phyloP scores from a whole-genome alignment of 1,284 basidiomycete genomes.

The Thecaphora thlaspeos region DNA sequence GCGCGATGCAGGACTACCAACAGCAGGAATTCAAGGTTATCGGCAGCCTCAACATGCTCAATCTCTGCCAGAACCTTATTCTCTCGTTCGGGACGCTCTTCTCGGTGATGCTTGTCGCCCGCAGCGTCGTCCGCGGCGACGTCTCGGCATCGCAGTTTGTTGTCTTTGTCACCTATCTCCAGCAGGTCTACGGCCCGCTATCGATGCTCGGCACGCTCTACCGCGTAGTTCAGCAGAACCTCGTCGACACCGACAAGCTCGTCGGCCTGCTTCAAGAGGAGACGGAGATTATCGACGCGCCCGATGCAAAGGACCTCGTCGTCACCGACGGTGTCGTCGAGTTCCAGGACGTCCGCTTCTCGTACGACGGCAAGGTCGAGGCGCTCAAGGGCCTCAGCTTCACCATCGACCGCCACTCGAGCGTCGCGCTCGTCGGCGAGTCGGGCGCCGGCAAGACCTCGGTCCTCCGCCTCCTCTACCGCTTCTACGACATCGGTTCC shows the following conservation, averaged over 20 bases:
- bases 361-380: constrained; percentile 71
- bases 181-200: constrained; percentile 64
- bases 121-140: constrained; percentile 33
- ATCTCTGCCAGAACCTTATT: constrained; percentile 50
- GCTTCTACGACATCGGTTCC: constrained; percentile 76
- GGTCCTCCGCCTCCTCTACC: constrained; percentile 76
- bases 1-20: constrained; percentile 76
- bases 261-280: constrained; percentile 57
- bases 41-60: constrained; percentile 51
- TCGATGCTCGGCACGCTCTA: constrained; percentile 53
- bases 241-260: constrained; percentile 65
- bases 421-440: constrained; percentile 58
- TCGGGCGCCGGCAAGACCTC: constrained; percentile 80
- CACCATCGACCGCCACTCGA: constrained; percentile 69
- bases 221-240: constrained; percentile 58
- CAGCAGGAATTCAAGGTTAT: constrained; percentile 69
- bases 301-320: constrained; percentile 71
- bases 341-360: constrained; percentile 63
- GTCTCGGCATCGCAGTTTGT: constrained; percentile 66
- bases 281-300: constrained; percentile 76
- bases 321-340: constrained; percentile 75
- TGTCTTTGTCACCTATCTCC: constrained; percentile 75
- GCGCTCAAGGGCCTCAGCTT: constrained; percentile 78
- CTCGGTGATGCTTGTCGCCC: constrained; percentile 41
- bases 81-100: constrained; percentile 48